phyloP scores from a whole-genome alignment of 1,139 yeast genomes.

The Williopsis jadinii region DNA sequence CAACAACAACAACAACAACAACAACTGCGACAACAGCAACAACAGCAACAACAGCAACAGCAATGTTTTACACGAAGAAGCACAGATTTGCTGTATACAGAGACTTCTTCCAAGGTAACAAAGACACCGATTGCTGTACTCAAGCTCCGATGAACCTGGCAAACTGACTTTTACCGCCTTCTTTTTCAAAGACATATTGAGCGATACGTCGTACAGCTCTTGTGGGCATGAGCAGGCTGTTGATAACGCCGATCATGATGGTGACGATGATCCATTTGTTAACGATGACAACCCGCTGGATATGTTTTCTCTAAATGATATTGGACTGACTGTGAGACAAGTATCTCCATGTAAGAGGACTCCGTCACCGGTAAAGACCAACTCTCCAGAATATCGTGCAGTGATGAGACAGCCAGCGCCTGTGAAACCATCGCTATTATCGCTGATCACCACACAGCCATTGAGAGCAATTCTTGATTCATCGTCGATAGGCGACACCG shows the following conservation, averaged over 20 bases:
- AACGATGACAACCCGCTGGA: not conserved
- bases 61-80: conserved; percentile 16
- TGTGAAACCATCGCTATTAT: too few relatives aligned
- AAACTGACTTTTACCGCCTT: not conserved
- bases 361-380: too few relatives aligned
- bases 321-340: conserved; percentile 6
- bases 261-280: too few relatives aligned
- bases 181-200: conserved; percentile 2
- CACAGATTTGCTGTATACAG: conserved; percentile 17
- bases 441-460: too few relatives aligned
- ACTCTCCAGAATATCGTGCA: too few relatives aligned
- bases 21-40: not conserved
- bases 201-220: conserved; percentile 1
- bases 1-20: too few relatives aligned
- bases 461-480: too few relatives aligned
- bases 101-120: conserved; percentile 12
- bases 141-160: not conserved
- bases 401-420: too few relatives aligned
- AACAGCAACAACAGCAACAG: not conserved
- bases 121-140: not conserved
- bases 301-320: conserved; percentile 11
- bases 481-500: not conserved
- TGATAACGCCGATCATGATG: not conserved
- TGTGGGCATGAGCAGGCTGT: not conserved
- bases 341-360: conserved; percentile 7